These are phyloP conservation scores for Penicillium sp. DNA, from an alignment of 2,329 filamentous ascomycete genomes.

Conservation along the genomic window DNA sequence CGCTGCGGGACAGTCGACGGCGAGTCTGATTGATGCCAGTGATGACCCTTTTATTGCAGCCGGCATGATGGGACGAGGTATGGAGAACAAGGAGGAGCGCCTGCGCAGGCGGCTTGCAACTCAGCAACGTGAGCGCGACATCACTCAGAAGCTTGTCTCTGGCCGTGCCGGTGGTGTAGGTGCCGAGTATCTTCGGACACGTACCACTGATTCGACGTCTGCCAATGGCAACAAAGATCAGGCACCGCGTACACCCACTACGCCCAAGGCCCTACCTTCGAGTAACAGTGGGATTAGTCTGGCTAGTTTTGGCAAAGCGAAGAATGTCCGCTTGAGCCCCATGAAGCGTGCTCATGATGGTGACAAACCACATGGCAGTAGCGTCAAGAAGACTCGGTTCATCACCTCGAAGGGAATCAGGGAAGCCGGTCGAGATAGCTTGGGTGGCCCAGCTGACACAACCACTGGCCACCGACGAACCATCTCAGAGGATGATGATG, in stretches of 20 bases:
- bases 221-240: conserved; percentile 9
- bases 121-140: conserved; percentile 47
- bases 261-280: conserved; percentile 10
- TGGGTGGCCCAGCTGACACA: conserved; percentile 52
- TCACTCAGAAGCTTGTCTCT: conserved; percentile 42
- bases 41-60: conserved; percentile 44
- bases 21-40: conserved; percentile 42
- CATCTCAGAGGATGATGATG: conserved; percentile 47
- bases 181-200: conserved; percentile 46
- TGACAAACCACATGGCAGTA: conserved; percentile 33
- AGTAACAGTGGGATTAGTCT: conserved; percentile 23
- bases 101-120: conserved; percentile 43
- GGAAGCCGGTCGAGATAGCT: conserved; percentile 71
- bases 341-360: conserved; percentile 40
- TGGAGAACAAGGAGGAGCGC: conserved; percentile 42
- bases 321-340: conserved; percentile 41
- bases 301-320: conserved; percentile 34
- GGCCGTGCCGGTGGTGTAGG: conserved; percentile 37
- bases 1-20: conserved; percentile 34
- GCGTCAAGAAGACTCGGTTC: conserved; percentile 69
- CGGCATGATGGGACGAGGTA: conserved; percentile 40
- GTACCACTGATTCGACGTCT: conserved; percentile 25
- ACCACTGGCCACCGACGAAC: conserved; percentile 9
- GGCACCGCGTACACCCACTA: conserved; percentile 9
- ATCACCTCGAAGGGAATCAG: conserved; percentile 73